phyloP scores from a whole-genome alignment of 371 early-diverging fungal genomes.

The Paramicrosporidium saccamoebae region DNA sequence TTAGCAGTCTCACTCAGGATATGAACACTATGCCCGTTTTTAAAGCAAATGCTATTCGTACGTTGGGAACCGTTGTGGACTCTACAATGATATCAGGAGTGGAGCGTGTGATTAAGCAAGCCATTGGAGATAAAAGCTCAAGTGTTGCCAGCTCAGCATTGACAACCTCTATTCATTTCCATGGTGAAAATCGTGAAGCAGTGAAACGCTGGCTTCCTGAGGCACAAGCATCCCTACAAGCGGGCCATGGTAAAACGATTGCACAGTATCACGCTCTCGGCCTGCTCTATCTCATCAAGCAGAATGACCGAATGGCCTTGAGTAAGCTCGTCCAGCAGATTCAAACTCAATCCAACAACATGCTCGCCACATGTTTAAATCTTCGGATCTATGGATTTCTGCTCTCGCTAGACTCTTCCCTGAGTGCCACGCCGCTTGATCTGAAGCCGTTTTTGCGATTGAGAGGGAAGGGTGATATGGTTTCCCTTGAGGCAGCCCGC shows the following conservation, averaged over 20 bases:
- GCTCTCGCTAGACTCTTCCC: too few species aligned
- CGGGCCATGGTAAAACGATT: conserved; percentile 11
- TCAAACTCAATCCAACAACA: too few species aligned
- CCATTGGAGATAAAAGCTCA: conserved; percentile 77
- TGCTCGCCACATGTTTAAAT: too few species aligned
- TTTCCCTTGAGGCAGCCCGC: conserved; percentile 83
- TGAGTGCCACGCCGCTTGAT: conserved; percentile 9
- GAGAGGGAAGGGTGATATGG: conserved; percentile 39
- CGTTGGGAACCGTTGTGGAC: conserved; percentile 74
- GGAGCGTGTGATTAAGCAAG: conserved; percentile 81
- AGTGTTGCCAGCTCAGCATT: conserved; percentile 66
- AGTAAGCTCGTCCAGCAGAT: conserved; percentile 83
- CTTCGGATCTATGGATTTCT: too few species aligned
- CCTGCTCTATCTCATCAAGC: conserved; percentile 59
- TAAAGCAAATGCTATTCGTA: conserved; percentile 78
- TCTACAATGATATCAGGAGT: conserved; percentile 68
- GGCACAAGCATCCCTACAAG: neutral
- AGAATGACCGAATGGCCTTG: conserved; percentile 89
- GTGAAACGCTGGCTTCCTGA: conserved; percentile 2
- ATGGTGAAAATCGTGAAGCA: too few species aligned
- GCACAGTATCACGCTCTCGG: conserved; percentile 90
- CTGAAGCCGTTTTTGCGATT: conserved; percentile 10
- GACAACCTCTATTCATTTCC: too few species aligned
- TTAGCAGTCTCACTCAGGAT: conserved; percentile 74
- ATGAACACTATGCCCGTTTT: conserved; percentile 65